A percentile compares a stretch with the other conserved stretches of the same genome.
Evolutionary conservation across 495 filamentous ascomycete genomes (phyloP).

Genomic region (Jackrogersella minutella): DNA sequence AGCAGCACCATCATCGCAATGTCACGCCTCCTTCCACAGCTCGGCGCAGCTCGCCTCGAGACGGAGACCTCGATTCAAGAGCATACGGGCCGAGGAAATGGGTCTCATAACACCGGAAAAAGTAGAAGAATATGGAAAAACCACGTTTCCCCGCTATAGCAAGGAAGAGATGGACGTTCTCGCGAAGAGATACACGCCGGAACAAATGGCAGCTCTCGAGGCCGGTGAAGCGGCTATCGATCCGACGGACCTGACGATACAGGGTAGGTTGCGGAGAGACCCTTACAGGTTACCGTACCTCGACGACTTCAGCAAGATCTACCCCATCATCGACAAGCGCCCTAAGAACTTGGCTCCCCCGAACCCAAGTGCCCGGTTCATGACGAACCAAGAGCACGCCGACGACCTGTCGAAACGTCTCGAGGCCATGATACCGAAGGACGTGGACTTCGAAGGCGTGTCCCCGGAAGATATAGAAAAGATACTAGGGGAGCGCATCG

Average conservation of each 20-base stretch:
- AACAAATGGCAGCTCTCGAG: constrained; percentile 84
- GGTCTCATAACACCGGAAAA: constrained; percentile 50
- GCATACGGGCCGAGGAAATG: constrained; percentile 54
- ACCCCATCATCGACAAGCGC: constrained; percentile 75
- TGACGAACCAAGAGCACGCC: constrained; percentile 63
- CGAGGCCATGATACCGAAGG: constrained; percentile 58
- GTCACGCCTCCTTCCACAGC: constrained; percentile 53
- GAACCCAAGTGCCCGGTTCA: constrained; percentile 67
- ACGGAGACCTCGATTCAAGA: constrained; percentile 54
- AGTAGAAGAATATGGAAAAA: constrained; percentile 52
- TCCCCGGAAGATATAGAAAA: constrained; percentile 34
- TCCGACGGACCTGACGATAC: constrained; percentile 75
- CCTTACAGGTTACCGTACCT: constrained; percentile 77
- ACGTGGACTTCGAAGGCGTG: constrained; percentile 50
- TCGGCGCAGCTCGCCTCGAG: constrained; percentile 51
- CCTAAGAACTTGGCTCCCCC: constrained; percentile 45
- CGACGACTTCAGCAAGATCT: constrained; percentile 82
- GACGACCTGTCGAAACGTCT: constrained; percentile 65
- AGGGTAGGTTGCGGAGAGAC: constrained; percentile 73
- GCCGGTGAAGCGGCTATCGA: constrained; percentile 86
- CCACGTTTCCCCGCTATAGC: constrained; percentile 70
- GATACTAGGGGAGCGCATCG: constrained; percentile 31
- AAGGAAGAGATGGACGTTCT: constrained; percentile 71
- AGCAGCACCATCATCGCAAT: constrained; percentile 40
- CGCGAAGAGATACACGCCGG: constrained; percentile 72